phyloP scores from a whole-genome alignment of 2,329 filamentous ascomycete genomes.

The Cytospora piceicola region DNA sequence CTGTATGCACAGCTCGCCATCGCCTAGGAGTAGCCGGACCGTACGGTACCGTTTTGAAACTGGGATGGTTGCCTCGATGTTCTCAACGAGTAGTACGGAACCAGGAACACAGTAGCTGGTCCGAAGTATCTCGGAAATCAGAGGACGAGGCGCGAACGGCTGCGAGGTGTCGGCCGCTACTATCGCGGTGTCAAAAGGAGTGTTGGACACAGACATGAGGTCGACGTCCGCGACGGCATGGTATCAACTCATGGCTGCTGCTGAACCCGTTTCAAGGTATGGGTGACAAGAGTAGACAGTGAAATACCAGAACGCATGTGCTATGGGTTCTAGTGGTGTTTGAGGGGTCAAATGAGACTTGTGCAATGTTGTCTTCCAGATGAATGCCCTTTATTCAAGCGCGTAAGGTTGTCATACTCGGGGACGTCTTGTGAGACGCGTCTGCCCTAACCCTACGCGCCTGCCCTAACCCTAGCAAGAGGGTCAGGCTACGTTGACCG shows the following conservation, averaged over 20 bases:
- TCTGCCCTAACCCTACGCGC: conserved; percentile 17
- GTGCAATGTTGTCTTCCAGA: too few relatives aligned
- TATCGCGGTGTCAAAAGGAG: conserved; percentile 25
- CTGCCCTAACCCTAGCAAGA: conserved; percentile 5
- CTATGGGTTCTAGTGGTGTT: neutral
- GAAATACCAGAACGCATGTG: neutral
- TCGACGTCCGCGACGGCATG: conserved; percentile 8
- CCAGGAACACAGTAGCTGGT: conserved; percentile 52
- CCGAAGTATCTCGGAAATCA: conserved; percentile 53
- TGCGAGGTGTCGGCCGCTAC: conserved; percentile 34
- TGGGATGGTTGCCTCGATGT: conserved; percentile 30
- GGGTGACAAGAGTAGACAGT: neutral
- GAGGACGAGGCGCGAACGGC: conserved; percentile 41
- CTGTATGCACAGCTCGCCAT: conserved; percentile 59
- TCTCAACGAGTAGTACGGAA: conserved; percentile 53
- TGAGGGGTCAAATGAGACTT: too few relatives aligned
- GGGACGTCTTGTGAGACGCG: conserved; percentile 7
- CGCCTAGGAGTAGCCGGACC: conserved; percentile 54
- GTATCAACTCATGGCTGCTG: conserved; percentile 2
- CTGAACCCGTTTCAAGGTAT: neutral
- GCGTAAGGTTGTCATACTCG: neutral
- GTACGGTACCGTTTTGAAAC: conserved; percentile 44
- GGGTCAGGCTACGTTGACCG: conserved; percentile 4
- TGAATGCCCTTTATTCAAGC: neutral
- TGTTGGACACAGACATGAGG: conserved; percentile 20